Evolutionary conservation across 225 moss, liverwort and hornwort species (phyloP).

Genomic region (Anthoceros angustus): DNA sequence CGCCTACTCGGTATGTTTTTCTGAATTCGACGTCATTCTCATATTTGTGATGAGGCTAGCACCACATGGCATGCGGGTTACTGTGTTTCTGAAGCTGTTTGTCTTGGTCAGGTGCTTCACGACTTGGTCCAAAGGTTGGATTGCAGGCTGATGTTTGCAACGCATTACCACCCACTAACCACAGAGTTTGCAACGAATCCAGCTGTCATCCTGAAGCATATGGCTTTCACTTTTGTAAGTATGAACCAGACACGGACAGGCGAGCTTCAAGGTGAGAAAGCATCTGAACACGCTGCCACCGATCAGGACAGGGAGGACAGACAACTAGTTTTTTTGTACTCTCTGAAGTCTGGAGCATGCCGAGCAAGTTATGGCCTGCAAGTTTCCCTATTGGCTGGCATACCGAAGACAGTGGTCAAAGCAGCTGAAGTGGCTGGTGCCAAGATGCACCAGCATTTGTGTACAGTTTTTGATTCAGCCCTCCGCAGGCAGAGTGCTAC

Average conservation of each 20-base stretch:
- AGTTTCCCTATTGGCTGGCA: constrained; percentile 70
- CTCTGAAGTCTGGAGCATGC: constrained; percentile 62
- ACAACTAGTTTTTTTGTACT: constrained; percentile 73
- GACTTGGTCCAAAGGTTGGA: constrained; percentile 50
- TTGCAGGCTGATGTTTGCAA: constrained; percentile 80
- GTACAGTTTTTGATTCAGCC: constrained; percentile 4
- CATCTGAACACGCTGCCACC: constrained; percentile 11
- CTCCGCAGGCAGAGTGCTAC: background rate
- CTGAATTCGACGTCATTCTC: background rate
- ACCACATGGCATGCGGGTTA: background rate
- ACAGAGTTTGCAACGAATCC: constrained; percentile 56
- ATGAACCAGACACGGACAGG: constrained; percentile 11
- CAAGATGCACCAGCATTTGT: constrained; percentile 11
- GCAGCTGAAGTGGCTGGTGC: constrained; percentile 42
- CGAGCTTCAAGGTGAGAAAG: constrained; percentile 8
- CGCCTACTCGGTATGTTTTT: constrained; percentile 49
- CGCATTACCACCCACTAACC: constrained; percentile 82
- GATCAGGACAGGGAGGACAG: constrained; percentile 14
- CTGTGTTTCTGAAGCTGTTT: background rate
- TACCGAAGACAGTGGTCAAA: constrained; percentile 45
- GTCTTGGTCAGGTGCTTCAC: constrained; percentile 42
- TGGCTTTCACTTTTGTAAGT: constrained; percentile 57
- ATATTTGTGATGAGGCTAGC: background rate
- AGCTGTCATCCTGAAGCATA: constrained; percentile 53
- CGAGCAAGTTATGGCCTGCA: constrained; percentile 85